These are phyloP conservation scores for Prunus armeniaca DNA, from an alignment of 306 rosid species.

Conservation along the genomic window DNA sequence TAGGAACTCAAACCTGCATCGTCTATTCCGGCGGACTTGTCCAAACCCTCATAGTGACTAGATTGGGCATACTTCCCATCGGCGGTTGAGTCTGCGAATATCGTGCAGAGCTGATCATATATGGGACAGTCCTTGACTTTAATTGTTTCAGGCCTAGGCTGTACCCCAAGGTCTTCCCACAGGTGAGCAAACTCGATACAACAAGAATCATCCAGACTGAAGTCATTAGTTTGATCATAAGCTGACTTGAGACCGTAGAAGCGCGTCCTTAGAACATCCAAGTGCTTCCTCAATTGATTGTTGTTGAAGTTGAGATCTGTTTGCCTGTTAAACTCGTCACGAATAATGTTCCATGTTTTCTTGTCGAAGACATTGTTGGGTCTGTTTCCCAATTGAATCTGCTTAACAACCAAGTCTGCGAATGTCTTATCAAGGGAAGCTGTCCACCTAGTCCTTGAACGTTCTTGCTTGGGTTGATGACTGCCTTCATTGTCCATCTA, in stretches of 20 bases:
- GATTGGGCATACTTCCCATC: conserved; percentile 83
- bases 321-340: conserved; percentile 70
- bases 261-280: conserved; percentile 84
- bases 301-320: conserved; percentile 84
- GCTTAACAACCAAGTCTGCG: conserved; percentile 79
- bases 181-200: conserved; percentile 58
- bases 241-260: conserved; percentile 62
- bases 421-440: conserved; percentile 81
- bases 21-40: conserved; percentile 45
- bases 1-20: conserved; percentile 33
- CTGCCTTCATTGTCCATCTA: conserved; percentile 59
- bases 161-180: conserved; percentile 75
- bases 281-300: conserved; percentile 87
- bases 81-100: conserved; percentile 67
- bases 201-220: conserved; percentile 61
- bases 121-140: conserved; percentile 77
- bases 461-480: conserved; percentile 66
- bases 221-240: conserved; percentile 63
- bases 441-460: conserved; percentile 95
- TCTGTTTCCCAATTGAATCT: conserved; percentile 75
- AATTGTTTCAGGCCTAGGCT: conserved; percentile 53
- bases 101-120: conserved; percentile 76
- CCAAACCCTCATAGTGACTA: conserved; percentile 71
- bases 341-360: conserved; percentile 80
- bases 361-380: conserved; percentile 81